phyloP scores from a whole-genome alignment of 176 grass and related monocot species.

The Guadua angustifolia region DNA sequence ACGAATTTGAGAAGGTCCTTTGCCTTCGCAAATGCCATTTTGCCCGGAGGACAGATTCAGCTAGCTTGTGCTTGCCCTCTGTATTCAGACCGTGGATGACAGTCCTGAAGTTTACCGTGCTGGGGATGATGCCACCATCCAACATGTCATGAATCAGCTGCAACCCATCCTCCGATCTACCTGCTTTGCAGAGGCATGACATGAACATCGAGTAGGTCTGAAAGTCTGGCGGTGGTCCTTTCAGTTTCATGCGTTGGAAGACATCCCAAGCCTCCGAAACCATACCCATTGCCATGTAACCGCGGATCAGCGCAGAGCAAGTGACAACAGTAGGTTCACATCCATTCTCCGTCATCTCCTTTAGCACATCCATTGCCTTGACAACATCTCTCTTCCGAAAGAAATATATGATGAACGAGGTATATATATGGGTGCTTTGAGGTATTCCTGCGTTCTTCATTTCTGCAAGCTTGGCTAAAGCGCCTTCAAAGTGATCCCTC shows the following conservation, averaged over 20 bases:
- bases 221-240: conserved; percentile 84
- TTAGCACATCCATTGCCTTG: conserved; percentile 67
- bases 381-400: conserved; percentile 69
- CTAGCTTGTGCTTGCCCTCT: conserved; percentile 78
- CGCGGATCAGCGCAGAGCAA: conserved; percentile 73
- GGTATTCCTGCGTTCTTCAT: conserved; percentile 72
- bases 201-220: conserved; percentile 91
- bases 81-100: conserved; percentile 79
- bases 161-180: conserved; percentile 72
- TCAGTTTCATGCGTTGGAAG: conserved; percentile 72
- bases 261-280: conserved; percentile 76
- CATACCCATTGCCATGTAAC: conserved; percentile 77
- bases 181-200: conserved; percentile 69
- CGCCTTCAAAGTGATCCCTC: conserved; percentile 55
- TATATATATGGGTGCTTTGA: conserved; percentile 63
- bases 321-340: conserved; percentile 72
- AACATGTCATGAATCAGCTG: conserved; percentile 70
- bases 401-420: conserved; percentile 79
- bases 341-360: conserved; percentile 66
- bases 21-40: conserved; percentile 75
- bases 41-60: conserved; percentile 56
- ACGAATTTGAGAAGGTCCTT: conserved; percentile 57
- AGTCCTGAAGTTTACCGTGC: conserved; percentile 72
- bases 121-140: conserved; percentile 72
- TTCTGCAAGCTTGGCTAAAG: conserved; percentile 67